These are phyloP conservation scores for Mortierella alpina DNA, from an alignment of 192 early-diverging fungal species.

Conservation along the genomic window DNA sequence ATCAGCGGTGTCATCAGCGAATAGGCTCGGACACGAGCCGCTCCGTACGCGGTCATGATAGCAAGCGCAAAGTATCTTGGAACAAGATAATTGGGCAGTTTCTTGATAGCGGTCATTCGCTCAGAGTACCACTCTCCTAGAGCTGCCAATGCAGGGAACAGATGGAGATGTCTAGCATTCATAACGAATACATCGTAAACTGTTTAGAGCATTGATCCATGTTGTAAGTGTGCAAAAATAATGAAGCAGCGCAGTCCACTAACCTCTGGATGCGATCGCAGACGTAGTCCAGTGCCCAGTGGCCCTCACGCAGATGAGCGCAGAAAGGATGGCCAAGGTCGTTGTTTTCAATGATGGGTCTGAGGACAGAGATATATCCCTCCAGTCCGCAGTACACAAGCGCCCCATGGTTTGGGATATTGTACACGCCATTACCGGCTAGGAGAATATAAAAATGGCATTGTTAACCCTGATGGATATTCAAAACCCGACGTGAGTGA, in stretches of 20 bases:
- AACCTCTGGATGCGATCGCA: constrained; percentile 73
- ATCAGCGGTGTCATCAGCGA: constrained; percentile 67
- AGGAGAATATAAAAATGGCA: background rate
- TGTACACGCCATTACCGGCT: constrained; percentile 83
- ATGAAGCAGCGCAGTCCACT: too few relatives aligned
- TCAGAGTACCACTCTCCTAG: constrained; percentile 82
- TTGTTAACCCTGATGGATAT: background rate
- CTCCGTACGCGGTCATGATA: constrained; percentile 81
- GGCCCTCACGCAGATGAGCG: constrained; percentile 86
- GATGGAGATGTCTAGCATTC: constrained; percentile 36
- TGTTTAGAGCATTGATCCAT: background rate
- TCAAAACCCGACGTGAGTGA: background rate
- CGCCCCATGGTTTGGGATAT: constrained; percentile 87
- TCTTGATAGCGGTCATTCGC: constrained; percentile 77
- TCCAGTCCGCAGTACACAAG: constrained; percentile 93
- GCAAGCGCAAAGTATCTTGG: constrained; percentile 96
- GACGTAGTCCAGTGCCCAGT: constrained; percentile 93
- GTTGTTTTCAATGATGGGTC: constrained; percentile 84
- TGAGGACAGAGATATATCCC: constrained; percentile 88
- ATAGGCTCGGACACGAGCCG: constrained; percentile 72
- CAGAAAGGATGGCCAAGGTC: constrained; percentile 95
- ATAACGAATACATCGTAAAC: background rate
- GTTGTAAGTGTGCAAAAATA: background rate
- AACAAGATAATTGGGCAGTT: constrained; percentile 82
- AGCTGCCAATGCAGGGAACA: constrained; percentile 29